Conservation (phyloP, 192 early-diverging fungal species). For the Mortierella hygrophila region DNA sequence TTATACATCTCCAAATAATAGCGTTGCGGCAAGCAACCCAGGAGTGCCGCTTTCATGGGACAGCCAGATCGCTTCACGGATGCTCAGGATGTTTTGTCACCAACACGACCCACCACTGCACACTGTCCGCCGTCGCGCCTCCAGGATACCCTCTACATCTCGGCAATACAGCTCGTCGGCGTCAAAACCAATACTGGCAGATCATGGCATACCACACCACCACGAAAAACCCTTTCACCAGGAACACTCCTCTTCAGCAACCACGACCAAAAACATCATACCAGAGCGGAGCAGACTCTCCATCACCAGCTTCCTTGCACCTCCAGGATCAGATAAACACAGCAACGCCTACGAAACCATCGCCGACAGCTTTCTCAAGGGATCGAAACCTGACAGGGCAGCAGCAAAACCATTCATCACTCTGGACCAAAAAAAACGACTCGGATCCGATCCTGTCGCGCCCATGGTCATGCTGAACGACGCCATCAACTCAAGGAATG, state of each 20-base stretch:
- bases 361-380: constrained; percentile 43
- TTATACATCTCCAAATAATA: neutral
- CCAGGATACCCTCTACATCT: neutral
- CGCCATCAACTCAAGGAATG: constrained; percentile 23
- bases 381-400: neutral
- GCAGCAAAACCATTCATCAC: neutral
- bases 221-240: neutral
- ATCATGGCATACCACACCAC: neutral
- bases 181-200: neutral
- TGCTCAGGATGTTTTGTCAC: constrained; percentile 30
- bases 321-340: constrained; percentile 31
- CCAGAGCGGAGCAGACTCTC: constrained; percentile 2
- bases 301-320: constrained; percentile 37
- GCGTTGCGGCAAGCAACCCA: constrained; percentile 1
- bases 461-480: constrained; percentile 23
- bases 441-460: neutral
- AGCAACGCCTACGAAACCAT: constrained; percentile 47
- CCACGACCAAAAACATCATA: neutral
- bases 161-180: neutral
- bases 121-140: neutral
- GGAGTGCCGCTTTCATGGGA: constrained; percentile 31
- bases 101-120: constrained; percentile 5
- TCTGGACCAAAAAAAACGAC: neutral
- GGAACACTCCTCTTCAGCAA: neutral
- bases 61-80: constrained; percentile 31